Base-by-base conservation (phyloP, 176 grass and related monocot genomes). In the Musa schizocarpa region DNA sequence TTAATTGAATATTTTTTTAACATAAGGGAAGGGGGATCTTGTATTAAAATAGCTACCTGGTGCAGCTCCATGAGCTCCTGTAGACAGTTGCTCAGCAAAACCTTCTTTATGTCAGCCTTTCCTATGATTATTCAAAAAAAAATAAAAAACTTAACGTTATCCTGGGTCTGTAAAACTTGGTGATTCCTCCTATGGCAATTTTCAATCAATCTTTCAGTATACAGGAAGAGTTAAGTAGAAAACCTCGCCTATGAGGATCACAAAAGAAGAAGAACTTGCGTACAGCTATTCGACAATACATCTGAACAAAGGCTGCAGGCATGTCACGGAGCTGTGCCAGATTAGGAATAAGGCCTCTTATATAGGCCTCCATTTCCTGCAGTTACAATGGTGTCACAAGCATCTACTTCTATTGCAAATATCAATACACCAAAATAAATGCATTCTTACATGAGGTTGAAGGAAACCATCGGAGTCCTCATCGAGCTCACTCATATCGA, bases 301-400 rank as follows among this genome's bases (percentile, higher is more conserved):
- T 99, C 82, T 94, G 91, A 82, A 92, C 82, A 92, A 99, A 99
- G 75, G 85, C 84, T 16, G 87, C 68, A 53, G 95, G 95, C 86
- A 99, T 99, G 52, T 99, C 95, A 2, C 91, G 88, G 63, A 99
- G 69, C 75, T 99, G 95, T 74, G 95, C 95, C 81, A 99, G 68
- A 82, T 94, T 99, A 25, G 95, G 95, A 75, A 99, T 99, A 74
- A 99, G 91, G 24, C 95, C 95, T 86, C 95, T 94, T 71, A 99
- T 99, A 75, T 99, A 99, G 76, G 95, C 91, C 85, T 99, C 95
- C 95, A 99, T 99, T 92, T 99, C 95, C 95, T 99, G 85, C 57
- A 65, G 29, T 77, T n/a, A 74, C 14, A 61, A 61, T 61, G 59
- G 9, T 26, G 63, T 63, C 67, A 52, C 22, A 54, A 9, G 26